Percentiles rank a stretch among this genome's conserved stretches.
These are phyloP conservation scores for Epichloe scottii DNA, from an alignment of 2,329 filamentous ascomycete genomes.

Conservation along the genomic window DNA sequence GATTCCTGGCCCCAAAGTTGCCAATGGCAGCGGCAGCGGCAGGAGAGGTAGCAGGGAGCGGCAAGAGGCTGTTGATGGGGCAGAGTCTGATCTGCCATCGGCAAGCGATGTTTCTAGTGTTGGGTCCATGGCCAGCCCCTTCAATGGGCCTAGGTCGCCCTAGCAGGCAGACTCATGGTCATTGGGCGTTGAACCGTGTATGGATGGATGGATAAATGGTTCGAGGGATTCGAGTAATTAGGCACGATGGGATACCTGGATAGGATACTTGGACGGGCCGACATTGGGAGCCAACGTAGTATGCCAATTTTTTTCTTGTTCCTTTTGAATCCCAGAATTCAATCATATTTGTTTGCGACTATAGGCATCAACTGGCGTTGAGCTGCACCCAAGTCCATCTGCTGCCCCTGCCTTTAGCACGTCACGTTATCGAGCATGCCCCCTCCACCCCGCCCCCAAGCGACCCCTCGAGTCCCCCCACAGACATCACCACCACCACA, in stretches of 20 bases:
- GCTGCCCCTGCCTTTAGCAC: background rate
- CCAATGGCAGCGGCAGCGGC: constrained; percentile 18
- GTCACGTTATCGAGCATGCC: constrained; percentile 7
- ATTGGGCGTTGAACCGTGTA: background rate
- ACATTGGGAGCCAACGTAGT: too few species aligned
- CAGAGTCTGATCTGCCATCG: constrained; percentile 24
- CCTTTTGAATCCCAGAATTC: too few species aligned
- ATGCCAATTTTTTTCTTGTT: too few species aligned
- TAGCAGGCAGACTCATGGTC: background rate
- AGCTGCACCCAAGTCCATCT: too few species aligned
- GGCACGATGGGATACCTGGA: too few species aligned
- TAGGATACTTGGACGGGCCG: too few species aligned
- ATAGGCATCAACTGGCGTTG: too few species aligned
- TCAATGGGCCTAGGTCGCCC: constrained; percentile 5
- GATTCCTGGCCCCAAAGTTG: constrained; percentile 17
- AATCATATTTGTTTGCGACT: too few species aligned
- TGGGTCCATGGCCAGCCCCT: constrained; percentile 20
- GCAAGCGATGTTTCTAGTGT: constrained; percentile 25
- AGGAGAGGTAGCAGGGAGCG: constrained; percentile 18
- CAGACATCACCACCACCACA: constrained; percentile 1
- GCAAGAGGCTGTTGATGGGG: constrained; percentile 16
- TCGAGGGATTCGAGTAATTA: too few species aligned
- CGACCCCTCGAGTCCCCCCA: too few species aligned
- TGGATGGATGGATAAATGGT: background rate
- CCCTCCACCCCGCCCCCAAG: background rate